These are phyloP conservation scores for Kitagawia praeruptora DNA, from an alignment of 129 eudicot species.

Conservation along the genomic window DNA sequence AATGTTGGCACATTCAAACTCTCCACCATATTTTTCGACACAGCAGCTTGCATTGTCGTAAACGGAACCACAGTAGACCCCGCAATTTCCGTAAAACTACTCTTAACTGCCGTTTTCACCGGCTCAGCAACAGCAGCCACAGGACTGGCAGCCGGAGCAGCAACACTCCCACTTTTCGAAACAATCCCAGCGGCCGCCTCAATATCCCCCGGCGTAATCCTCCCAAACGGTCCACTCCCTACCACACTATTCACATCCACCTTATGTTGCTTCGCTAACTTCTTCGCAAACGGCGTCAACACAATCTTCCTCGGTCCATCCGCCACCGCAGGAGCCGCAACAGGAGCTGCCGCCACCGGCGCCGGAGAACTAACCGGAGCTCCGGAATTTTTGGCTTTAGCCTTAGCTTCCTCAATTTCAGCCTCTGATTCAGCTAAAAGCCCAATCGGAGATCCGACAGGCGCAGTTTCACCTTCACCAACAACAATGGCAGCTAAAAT, in stretches of 20 bases:
- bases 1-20: constrained; percentile 84
- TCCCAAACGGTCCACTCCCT: constrained; percentile 91
- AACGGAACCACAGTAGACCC: constrained; percentile 76
- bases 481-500: constrained; percentile 78
- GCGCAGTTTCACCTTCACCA: constrained; percentile 68
- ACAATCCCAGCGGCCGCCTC: constrained; percentile 84
- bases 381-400: constrained; percentile 35
- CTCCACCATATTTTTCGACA: constrained; percentile 84
- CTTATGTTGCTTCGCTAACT: constrained; percentile 93
- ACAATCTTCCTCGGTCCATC: constrained; percentile 53
- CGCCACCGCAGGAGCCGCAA: constrained; percentile 15
- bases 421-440: constrained; percentile 71
- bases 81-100: constrained; percentile 51
- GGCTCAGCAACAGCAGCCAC: constrained; percentile 24
- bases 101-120: constrained; percentile 20
- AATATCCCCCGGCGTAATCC: constrained; percentile 83
- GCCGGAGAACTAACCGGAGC: constrained; percentile 11
- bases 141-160: constrained; percentile 19
- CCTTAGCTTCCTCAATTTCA: constrained; percentile 68
- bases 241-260: constrained; percentile 55
- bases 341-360: not conserved
- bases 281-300: constrained; percentile 83
- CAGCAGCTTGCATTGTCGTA: constrained; percentile 83
- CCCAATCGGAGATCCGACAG: constrained; percentile 84
- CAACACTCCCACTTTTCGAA: constrained; percentile 23